phyloP scores from a whole-genome alignment of 192 early-diverging fungal species.

The Umbelopsis isabellina region DNA sequence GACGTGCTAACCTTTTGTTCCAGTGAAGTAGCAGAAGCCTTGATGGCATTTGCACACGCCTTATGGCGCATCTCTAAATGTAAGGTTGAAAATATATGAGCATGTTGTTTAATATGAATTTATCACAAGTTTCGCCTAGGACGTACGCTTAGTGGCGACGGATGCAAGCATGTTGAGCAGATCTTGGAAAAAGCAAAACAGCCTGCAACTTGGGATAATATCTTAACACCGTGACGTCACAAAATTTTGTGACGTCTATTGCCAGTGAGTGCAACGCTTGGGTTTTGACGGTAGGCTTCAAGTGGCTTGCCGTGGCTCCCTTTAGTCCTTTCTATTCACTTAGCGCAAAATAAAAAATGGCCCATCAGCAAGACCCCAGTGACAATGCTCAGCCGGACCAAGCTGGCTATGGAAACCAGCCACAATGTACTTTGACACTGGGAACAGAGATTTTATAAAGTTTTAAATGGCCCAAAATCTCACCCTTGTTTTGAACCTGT shows the following conservation, averaged over 20 bases:
- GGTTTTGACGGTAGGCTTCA: no score
- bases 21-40: conserved; percentile 22
- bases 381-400: background rate
- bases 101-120: background rate
- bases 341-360: background rate
- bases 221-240: background rate
- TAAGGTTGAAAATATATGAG: background rate
- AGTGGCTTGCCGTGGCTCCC: background rate
- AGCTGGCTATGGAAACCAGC: conserved; percentile 14
- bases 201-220: background rate
- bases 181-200: conserved; percentile 19
- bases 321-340: background rate
- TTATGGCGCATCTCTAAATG: conserved; percentile 21
- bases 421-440: conserved; percentile 18
- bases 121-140: background rate
- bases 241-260: conserved; percentile 3
- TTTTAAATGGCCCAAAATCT: background rate
- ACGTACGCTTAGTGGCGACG: conserved; percentile 21
- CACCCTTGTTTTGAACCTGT: conserved; percentile 12
- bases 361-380: conserved; percentile 4
- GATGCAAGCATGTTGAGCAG: conserved; percentile 23
- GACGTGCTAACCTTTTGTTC: conserved; percentile 20
- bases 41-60: conserved; percentile 23
- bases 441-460: conserved; percentile 3
- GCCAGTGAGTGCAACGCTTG: no score